phyloP scores from a whole-genome alignment of 768 basidiomycete genomes.

The Phylloporus sp. region DNA sequence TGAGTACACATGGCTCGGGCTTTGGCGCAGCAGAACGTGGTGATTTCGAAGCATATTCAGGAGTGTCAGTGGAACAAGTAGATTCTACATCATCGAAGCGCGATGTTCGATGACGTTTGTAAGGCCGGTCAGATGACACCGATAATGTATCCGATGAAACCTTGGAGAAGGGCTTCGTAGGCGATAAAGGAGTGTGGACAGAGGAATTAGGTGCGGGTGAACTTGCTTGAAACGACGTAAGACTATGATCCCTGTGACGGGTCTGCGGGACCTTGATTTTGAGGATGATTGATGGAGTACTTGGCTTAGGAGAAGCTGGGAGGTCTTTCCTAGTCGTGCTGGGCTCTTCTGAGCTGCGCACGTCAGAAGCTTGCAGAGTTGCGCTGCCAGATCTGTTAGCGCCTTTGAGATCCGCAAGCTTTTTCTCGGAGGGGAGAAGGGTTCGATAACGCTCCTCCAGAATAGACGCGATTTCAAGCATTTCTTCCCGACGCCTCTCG shows the following conservation, averaged over 20 bases:
- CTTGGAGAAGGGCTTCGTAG: slow-evolving; percentile 27
- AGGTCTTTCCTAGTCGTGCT: slow-evolving; percentile 7
- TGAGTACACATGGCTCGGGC: slow-evolving; percentile 33
- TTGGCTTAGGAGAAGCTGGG: slow-evolving; percentile 14
- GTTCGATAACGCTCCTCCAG: slow-evolving; percentile 72
- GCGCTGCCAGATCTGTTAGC: slow-evolving; percentile 19
- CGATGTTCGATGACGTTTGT: slow-evolving; percentile 27
- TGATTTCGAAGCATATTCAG: slow-evolving; percentile 17
- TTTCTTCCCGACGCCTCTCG: slow-evolving; percentile 68
- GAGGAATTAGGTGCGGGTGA: slow-evolving; percentile 17
- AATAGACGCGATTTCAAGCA: slow-evolving; percentile 63
- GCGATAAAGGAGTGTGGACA: slow-evolving; percentile 12
- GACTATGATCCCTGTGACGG: slow-evolving; percentile 16
- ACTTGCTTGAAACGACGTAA: slow-evolving; percentile 6
- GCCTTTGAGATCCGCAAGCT: slow-evolving; percentile 33
- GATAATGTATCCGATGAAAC: slow-evolving; percentile 30
- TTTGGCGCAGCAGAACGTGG: slow-evolving; percentile 13
- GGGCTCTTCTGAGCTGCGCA: slow-evolving; percentile 14
- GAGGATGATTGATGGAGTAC: slow-evolving; percentile 27
- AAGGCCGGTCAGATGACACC: slow-evolving; percentile 24
- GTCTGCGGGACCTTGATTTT: slow-evolving; percentile 34
- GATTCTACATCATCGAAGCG: slow-evolving; percentile 22
- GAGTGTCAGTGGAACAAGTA: slow-evolving; percentile 16
- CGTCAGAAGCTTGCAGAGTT: slow-evolving; percentile 15
- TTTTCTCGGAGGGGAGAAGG: slow-evolving; percentile 66